phyloP scores from a whole-genome alignment of 305 asterid species.

The Solanum aculeatissimum region DNA sequence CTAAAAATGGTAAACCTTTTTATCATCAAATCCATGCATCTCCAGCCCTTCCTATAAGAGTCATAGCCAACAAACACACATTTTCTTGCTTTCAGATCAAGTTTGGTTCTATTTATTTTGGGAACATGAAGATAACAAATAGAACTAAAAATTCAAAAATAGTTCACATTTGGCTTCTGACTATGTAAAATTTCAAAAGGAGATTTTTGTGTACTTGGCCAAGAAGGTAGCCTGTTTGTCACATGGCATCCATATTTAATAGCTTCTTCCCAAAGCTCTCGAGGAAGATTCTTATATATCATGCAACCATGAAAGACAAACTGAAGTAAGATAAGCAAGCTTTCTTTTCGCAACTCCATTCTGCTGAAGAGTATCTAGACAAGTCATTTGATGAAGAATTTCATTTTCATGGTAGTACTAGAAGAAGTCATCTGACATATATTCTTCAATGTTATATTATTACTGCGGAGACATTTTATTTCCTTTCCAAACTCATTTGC shows the following conservation, averaged over 20 bases:
- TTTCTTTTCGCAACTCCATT: not conserved
- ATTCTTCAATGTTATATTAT: too few species aligned
- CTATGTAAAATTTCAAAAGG: not conserved
- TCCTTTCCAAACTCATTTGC: too few species aligned
- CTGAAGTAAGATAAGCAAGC: not conserved
- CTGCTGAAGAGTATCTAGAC: not conserved
- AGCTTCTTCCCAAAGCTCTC: not conserved
- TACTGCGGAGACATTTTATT: too few species aligned
- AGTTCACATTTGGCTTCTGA: conserved; percentile 1
- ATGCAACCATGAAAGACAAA: conserved; percentile 3
- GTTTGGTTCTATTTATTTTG: not conserved
- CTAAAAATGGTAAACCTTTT: not conserved
- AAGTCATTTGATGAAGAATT: not conserved
- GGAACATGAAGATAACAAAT: conserved; percentile 1
- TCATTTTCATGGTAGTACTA: not conserved
- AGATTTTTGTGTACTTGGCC: not conserved
- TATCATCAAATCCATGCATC: conserved; percentile 1
- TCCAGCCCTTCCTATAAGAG: not conserved
- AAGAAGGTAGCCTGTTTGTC: too few species aligned
- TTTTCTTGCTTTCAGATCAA: conserved; percentile 3
- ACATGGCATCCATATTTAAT: not conserved
- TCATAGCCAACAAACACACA: conserved; percentile 7
- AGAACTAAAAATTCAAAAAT: not conserved
- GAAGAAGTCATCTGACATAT: not conserved
- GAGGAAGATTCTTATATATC: not conserved